Conservation (phyloP, 1,139 yeast species). For the Hyphopichia pseudoburtonii region DNA sequence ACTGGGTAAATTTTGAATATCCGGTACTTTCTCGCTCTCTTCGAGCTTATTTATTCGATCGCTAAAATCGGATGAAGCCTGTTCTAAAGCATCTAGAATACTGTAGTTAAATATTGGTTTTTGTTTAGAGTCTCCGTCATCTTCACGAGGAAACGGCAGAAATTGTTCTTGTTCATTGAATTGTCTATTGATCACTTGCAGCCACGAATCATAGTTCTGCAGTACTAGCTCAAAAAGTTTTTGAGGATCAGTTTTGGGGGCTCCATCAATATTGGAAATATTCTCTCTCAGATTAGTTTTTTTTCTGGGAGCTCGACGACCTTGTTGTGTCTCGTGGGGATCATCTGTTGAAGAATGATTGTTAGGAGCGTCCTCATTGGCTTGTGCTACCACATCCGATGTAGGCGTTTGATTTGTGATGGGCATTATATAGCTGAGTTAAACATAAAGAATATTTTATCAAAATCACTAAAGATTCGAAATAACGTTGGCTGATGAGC, state of each 20-base stretch:
- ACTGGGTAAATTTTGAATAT: constrained; percentile 3
- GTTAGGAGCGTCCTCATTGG: background rate
- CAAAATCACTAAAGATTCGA: too few species aligned
- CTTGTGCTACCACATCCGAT: background rate
- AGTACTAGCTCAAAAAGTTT: constrained; percentile 36
- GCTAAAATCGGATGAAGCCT: constrained; percentile 8
- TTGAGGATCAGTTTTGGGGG: constrained; percentile 19
- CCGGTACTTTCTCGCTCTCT: constrained; percentile 3
- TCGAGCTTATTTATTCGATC: constrained; percentile 5
- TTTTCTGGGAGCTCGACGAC: too few species aligned
- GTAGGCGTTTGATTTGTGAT: constrained; percentile 1
- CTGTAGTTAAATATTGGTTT: constrained; percentile 32
- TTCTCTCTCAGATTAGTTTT: too few species aligned
- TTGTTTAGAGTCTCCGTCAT: constrained; percentile 9
- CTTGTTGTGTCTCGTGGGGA: too few species aligned
- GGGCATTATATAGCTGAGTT: constrained; percentile 8
- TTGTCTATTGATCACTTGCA: constrained; percentile 30
- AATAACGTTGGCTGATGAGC: too few species aligned
- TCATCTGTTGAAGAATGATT: too few species aligned
- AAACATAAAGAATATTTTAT: constrained; percentile 4
- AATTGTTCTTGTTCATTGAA: constrained; percentile 25
- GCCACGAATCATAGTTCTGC: constrained; percentile 42
- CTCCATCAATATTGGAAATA: too few species aligned
- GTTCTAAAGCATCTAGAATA: constrained; percentile 32
- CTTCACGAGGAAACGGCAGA: constrained; percentile 33